These are phyloP conservation scores for Excoecaria agallocha DNA, from an alignment of 345 rosid species.

Conservation along the genomic window DNA sequence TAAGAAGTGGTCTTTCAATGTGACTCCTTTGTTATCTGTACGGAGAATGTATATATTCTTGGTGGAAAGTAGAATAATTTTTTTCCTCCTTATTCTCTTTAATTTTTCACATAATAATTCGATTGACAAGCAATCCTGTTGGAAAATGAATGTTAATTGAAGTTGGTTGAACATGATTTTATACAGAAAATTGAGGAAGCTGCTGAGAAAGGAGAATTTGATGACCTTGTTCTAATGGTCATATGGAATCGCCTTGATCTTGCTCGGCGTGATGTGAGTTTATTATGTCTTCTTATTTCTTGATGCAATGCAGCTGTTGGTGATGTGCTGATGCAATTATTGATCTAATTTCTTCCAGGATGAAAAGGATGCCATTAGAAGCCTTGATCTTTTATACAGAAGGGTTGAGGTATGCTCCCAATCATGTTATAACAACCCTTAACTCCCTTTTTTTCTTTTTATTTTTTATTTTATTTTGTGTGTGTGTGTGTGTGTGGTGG, in stretches of 20 bases:
- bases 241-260: conserved; percentile 78
- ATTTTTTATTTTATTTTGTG: no score
- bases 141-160: background rate
- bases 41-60: background rate
- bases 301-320: background rate
- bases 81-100: background rate
- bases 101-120: background rate
- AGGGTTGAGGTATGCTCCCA: conserved; percentile 76
- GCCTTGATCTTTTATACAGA: conserved; percentile 92
- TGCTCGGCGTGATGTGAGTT: conserved; percentile 64
- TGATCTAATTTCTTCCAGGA: conserved; percentile 45
- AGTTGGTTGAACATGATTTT: background rate
- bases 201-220: conserved; percentile 66
- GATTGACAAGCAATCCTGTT: background rate
- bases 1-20: background rate
- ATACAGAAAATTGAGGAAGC: conserved; percentile 68
- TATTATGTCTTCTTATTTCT: background rate
- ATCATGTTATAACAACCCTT: background rate
- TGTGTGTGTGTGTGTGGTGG: no score
- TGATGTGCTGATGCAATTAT: background rate
- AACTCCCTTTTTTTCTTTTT: no score
- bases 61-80: background rate
- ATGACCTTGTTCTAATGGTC: conserved; percentile 64
- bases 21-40: background rate
- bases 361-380: conserved; percentile 82